Evolutionary conservation across 2,329 filamentous ascomycete genomes (phyloP).

Genomic region (Epicoccum nigrum): DNA sequence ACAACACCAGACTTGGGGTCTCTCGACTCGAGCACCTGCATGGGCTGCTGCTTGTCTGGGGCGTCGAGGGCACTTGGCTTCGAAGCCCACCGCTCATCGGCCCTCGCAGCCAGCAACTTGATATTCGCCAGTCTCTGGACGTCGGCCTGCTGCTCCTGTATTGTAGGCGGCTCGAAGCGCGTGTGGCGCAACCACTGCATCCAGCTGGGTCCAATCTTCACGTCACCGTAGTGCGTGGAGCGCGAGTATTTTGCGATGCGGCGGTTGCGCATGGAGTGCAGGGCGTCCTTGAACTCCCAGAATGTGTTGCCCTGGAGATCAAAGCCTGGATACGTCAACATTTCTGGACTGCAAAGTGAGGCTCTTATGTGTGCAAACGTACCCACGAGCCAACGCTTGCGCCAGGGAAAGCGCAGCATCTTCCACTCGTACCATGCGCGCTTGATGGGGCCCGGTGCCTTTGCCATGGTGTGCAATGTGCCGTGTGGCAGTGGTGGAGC

Average conservation of each 20-base stretch:
- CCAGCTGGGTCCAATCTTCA: slow-evolving; percentile 69
- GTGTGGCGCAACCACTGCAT: slow-evolving; percentile 72
- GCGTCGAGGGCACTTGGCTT: slow-evolving; percentile 65
- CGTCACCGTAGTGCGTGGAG: slow-evolving; percentile 62
- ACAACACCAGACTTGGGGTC: slow-evolving; percentile 50
- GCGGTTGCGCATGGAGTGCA: slow-evolving; percentile 60
- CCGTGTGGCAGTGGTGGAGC: neutral
- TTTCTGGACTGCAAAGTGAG: neutral
- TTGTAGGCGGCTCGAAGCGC: slow-evolving; percentile 60
- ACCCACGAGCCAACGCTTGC: slow-evolving; percentile 65
- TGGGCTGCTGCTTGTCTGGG: slow-evolving; percentile 57
- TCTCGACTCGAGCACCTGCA: slow-evolving; percentile 52
- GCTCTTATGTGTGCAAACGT: slow-evolving; percentile 21
- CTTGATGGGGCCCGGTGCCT: slow-evolving; percentile 45
- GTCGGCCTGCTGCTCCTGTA: slow-evolving; percentile 65
- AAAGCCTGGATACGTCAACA: slow-evolving; percentile 49
- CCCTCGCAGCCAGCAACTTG: slow-evolving; percentile 63
- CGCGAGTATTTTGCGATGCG: slow-evolving; percentile 64
- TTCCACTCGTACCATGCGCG: slow-evolving; percentile 68
- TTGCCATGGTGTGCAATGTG: slow-evolving; percentile 41
- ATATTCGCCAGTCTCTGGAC: slow-evolving; percentile 62
- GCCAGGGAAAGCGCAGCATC: slow-evolving; percentile 66
- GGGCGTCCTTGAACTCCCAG: slow-evolving; percentile 68
- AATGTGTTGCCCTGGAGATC: slow-evolving; percentile 69
- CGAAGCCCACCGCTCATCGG: slow-evolving; percentile 66